Conservation (phyloP, 345 rosid genomes). For the Acer yangbiense region DNA sequence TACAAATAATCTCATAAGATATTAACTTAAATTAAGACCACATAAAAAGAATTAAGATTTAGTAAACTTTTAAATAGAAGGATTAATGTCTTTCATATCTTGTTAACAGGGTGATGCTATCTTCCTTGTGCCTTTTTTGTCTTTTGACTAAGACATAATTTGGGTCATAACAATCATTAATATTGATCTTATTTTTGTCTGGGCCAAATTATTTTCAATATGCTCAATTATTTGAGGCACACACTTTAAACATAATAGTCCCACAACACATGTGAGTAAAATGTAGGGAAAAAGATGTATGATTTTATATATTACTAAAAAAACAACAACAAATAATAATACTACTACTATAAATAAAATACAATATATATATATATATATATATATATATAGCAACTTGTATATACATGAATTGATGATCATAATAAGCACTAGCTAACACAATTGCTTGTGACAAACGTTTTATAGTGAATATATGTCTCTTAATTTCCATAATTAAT, state of each 20-base stretch:
- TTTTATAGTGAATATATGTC: neutral
- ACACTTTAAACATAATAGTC: conserved; percentile 1
- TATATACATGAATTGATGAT: neutral
- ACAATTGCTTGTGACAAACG: conserved; percentile 1
- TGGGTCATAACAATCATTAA: conserved; percentile 14
- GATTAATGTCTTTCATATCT: neutral
- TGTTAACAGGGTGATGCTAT: neutral
- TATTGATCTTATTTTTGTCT: neutral
- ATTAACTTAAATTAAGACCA: no score
- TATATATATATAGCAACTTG: neutral
- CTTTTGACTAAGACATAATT: conserved; percentile 4
- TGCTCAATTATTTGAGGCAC: conserved; percentile 8
- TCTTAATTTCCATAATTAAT: neutral
- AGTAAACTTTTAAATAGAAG: neutral
- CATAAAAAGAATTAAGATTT: neutral
- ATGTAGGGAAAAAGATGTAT: neutral
- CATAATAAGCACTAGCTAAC: neutral
- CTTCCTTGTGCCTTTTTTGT: neutral
- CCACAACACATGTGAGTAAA: neutral
- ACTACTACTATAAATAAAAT: neutral
- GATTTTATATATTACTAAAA: neutral
- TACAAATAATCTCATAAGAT: neutral
- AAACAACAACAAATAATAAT: neutral
- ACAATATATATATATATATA: neutral
- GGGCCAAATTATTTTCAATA: neutral